phyloP scores from a whole-genome alignment of 2,329 filamentous ascomycete species.

The Emergomyces orientalis region DNA sequence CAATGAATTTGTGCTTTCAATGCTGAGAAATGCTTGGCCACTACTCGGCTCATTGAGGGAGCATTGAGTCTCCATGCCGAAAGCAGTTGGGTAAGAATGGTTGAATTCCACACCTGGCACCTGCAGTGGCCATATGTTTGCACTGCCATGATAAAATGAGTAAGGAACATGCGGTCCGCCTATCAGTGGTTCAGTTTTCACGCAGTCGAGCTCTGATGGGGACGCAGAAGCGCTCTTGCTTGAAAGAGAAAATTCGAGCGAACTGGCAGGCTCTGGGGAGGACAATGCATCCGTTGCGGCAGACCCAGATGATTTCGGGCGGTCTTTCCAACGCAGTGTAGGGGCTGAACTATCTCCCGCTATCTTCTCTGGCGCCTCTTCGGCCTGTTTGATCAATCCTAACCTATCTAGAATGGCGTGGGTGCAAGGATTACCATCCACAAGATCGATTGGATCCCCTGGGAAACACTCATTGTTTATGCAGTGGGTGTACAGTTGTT shows the following conservation, averaged over 20 bases:
- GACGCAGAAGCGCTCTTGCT: constrained; percentile 14
- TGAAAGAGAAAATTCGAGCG: constrained; percentile 24
- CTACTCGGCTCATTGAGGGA: neutral
- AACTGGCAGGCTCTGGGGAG: constrained; percentile 30
- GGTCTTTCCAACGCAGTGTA: constrained; percentile 28
- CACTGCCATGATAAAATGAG: neutral
- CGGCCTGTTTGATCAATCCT: constrained; percentile 36
- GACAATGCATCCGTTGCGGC: constrained; percentile 32
- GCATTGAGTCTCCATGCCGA: neutral
- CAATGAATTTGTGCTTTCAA: neutral
- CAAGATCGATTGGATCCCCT: constrained; percentile 33
- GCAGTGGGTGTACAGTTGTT: constrained; percentile 35
- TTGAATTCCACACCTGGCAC: neutral
- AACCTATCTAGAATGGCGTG: constrained; percentile 36
- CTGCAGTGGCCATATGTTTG: neutral
- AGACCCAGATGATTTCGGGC: constrained; percentile 30
- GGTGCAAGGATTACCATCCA: constrained; percentile 34
- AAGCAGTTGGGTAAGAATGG: neutral
- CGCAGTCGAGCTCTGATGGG: constrained; percentile 9
- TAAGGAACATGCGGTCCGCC: neutral
- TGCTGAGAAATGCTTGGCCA: neutral
- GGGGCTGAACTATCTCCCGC: constrained; percentile 28
- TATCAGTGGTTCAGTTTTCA: constrained; percentile 7
- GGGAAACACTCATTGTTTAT: constrained; percentile 36
- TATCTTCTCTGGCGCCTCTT: constrained; percentile 30